A percentile compares a stretch with the other conserved stretches of the same genome.
Evolutionary conservation across 805 yeast species (phyloP).

Genomic region (Suhomyces sp.): DNA sequence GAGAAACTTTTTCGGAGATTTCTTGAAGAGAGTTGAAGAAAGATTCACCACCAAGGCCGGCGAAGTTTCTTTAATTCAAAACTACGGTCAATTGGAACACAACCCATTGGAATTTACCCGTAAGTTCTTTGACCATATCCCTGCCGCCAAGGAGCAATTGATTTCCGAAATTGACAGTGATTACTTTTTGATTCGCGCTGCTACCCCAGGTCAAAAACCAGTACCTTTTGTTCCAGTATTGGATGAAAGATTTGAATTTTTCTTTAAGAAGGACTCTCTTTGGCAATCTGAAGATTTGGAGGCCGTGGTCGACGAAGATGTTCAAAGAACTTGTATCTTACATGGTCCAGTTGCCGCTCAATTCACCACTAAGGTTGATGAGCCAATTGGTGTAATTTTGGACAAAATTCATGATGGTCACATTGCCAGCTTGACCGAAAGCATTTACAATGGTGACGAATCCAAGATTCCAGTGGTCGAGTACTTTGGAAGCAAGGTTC

Average conservation of each 20-base stretch:
- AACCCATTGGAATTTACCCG: conserved; percentile 60
- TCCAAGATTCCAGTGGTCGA: conserved; percentile 82
- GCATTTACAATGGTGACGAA: conserved; percentile 67
- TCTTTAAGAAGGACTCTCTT: conserved; percentile 96
- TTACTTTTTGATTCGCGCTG: conserved; percentile 79
- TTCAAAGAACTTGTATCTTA: conserved; percentile 97
- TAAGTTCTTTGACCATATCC: conserved; percentile 62
- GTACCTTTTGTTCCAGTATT: conserved; percentile 96
- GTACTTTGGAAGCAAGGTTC: conserved; percentile 70
- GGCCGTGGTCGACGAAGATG: conserved; percentile 93
- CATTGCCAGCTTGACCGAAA: conserved; percentile 63
- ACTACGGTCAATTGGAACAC: conserved; percentile 60
- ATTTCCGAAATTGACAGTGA: conserved; percentile 95
- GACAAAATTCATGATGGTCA: conserved; percentile 91
- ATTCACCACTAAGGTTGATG: conserved; percentile 80
- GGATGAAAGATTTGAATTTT: conserved; percentile 90
- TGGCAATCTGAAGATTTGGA: conserved; percentile 99
- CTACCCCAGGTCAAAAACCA: conserved; percentile 88
- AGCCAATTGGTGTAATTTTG: conserved; percentile 87
- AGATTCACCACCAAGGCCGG: conserved; percentile 67
- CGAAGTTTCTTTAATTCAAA: conserved; percentile 67
- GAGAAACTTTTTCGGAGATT: conserved; percentile 83
- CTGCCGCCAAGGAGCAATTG: conserved; percentile 75
- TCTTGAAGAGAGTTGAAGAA: conserved; percentile 93
- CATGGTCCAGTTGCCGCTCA: conserved; percentile 99